phyloP scores from a whole-genome alignment of 2,329 filamentous ascomycete species.

The Neocucurbitaria cava region DNA sequence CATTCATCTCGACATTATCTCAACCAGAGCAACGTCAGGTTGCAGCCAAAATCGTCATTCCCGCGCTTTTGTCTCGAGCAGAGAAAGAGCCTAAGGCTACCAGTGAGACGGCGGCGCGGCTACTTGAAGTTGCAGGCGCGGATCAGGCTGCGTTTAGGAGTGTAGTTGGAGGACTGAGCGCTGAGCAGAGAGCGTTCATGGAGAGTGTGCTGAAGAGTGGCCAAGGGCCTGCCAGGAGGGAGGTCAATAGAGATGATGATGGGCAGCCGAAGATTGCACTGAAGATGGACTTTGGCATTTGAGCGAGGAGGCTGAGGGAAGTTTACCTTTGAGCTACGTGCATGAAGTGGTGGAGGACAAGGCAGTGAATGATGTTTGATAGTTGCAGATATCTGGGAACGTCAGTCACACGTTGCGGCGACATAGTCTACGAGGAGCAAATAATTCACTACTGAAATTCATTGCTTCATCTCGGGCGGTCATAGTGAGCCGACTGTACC shows the following conservation, averaged over 20 bases:
- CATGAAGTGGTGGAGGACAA: neutral
- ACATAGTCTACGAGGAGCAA: too few species aligned
- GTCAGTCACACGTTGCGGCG: too few species aligned
- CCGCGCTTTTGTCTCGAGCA: constrained; percentile 76
- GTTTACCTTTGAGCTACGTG: neutral
- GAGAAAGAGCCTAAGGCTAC: constrained; percentile 65
- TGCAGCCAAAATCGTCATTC: constrained; percentile 78
- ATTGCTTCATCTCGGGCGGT: too few species aligned
- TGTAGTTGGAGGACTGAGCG: constrained; percentile 74
- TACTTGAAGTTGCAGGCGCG: constrained; percentile 81
- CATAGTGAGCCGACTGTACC: too few species aligned
- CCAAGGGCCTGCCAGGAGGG: constrained; percentile 51
- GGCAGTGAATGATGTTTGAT: neutral
- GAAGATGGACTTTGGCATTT: constrained; percentile 81
- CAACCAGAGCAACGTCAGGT: constrained; percentile 48
- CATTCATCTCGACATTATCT: constrained; percentile 64
- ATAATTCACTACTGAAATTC: too few species aligned
- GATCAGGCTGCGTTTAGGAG: constrained; percentile 77
- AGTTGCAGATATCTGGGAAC: neutral
- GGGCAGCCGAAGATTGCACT: constrained; percentile 82
- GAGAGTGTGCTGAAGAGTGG: constrained; percentile 78
- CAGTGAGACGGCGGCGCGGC: constrained; percentile 73
- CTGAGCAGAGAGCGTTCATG: constrained; percentile 75
- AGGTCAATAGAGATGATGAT: constrained; percentile 62
- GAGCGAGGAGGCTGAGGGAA: neutral